Conservation (phyloP, 805 yeast genomes). For the Lipomyces mesembrius region DNA sequence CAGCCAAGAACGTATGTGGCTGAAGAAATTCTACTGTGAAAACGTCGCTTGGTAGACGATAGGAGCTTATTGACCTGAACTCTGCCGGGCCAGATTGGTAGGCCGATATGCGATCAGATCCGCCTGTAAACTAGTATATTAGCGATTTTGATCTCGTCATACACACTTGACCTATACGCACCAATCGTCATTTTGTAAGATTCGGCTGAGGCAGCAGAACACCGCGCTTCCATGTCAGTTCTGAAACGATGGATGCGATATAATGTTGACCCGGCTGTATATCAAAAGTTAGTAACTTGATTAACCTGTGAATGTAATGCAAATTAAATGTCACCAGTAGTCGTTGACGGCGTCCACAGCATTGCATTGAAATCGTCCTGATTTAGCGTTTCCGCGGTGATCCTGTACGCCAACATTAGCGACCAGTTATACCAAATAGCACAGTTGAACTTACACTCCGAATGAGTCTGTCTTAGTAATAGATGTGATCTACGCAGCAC, state of each 20-base stretch:
- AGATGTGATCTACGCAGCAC: slow-evolving; percentile 15
- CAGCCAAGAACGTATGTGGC: slow-evolving; percentile 29
- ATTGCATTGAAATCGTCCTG: slow-evolving; percentile 29
- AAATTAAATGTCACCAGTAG: background rate
- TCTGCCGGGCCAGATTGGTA: slow-evolving; percentile 15
- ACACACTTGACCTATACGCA: no score
- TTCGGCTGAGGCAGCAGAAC: slow-evolving; percentile 24
- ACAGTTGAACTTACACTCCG: slow-evolving; percentile 19
- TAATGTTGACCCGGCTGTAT: slow-evolving; percentile 10
- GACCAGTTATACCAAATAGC: background rate
- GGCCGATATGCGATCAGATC: slow-evolving; percentile 16
- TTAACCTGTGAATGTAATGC: slow-evolving; percentile 14
- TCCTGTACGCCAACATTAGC: slow-evolving; percentile 10
- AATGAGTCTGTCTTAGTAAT: slow-evolving; percentile 23
- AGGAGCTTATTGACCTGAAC: background rate
- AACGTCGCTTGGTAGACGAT: slow-evolving; percentile 31
- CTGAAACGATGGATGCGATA: slow-evolving; percentile 29
- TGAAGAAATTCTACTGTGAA: slow-evolving; percentile 25
- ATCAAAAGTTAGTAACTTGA: background rate
- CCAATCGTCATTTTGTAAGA: slow-evolving; percentile 27
- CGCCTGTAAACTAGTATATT: slow-evolving; percentile 3
- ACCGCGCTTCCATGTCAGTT: slow-evolving; percentile 29
- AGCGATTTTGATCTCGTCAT: background rate
- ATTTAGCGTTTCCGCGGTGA: slow-evolving; percentile 24
- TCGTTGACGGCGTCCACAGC: slow-evolving; percentile 27